These are phyloP conservation scores for Hemisphaericaspora xylofermentans DNA, from an alignment of 1,139 yeast genomes.

Conservation along the genomic window DNA sequence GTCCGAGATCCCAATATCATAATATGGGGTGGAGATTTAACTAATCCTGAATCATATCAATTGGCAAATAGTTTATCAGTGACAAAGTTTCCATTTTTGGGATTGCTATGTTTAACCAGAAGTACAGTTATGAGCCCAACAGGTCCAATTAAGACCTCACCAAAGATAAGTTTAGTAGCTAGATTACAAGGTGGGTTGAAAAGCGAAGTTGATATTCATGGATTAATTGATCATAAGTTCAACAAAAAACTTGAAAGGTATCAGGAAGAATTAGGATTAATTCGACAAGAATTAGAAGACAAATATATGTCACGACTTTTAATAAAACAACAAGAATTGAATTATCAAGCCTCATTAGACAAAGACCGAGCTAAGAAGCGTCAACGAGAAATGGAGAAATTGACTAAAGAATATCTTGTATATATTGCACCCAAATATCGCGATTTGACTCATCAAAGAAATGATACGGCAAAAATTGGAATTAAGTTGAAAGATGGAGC, in stretches of 20 bases:
- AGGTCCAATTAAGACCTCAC: conserved; percentile 52
- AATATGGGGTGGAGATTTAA: conserved; percentile 88
- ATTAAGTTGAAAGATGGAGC: conserved; percentile 55
- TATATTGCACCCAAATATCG: conserved; percentile 51
- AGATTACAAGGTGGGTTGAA: conserved; percentile 65
- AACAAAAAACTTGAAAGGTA: conserved; percentile 50
- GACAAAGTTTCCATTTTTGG: conserved; percentile 78
- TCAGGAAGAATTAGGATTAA: conserved; percentile 56
- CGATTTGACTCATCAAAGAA: conserved; percentile 21
- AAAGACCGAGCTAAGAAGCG: conserved; percentile 47
- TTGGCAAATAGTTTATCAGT: conserved; percentile 75
- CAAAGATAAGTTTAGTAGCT: conserved; percentile 60
- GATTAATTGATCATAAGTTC: conserved; percentile 39
- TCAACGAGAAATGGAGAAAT: conserved; percentile 17
- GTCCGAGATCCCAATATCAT: conserved; percentile 46
- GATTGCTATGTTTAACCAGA: conserved; percentile 59
- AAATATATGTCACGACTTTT: conserved; percentile 59
- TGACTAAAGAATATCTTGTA: conserved; percentile 30
- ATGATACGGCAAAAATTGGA: conserved; percentile 48
- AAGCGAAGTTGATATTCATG: conserved; percentile 22
- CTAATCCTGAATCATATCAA: conserved; percentile 80
- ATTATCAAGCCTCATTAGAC: conserved; percentile 68
- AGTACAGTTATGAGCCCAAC: conserved; percentile 57
- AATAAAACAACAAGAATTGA: conserved; percentile 73
- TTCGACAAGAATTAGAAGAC: conserved; percentile 63